A percentile compares a stretch with the other conserved stretches of the same genome.
These are phyloP conservation scores for Boletus reticulatus DNA, from an alignment of 768 basidiomycete species.

Conservation along the genomic window DNA sequence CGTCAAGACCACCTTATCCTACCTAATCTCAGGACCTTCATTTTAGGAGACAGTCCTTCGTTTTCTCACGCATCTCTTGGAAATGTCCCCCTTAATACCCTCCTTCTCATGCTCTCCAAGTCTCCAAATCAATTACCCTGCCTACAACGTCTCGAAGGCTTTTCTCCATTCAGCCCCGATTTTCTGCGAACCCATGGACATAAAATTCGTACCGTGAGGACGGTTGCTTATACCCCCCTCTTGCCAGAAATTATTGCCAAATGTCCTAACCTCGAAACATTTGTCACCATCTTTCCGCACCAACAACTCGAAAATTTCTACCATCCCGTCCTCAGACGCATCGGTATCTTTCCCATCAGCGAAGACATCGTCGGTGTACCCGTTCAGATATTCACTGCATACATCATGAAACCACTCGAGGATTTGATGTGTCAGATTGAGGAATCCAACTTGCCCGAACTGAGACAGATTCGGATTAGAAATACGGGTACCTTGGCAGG, in stretches of 20 bases:
- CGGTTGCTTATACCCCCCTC: conserved; percentile 34
- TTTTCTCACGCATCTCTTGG: conserved; percentile 34
- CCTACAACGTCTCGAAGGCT: conserved; percentile 42
- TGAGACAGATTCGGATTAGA: conserved; percentile 39
- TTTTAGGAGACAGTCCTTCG: conserved; percentile 35
- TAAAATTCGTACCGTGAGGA: conserved; percentile 42
- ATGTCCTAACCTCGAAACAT: conserved; percentile 41
- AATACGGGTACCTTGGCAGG: conserved; percentile 39
- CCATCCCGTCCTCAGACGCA: conserved; percentile 40
- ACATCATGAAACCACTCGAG: conserved; percentile 42
- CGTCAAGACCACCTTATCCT: conserved; percentile 28
- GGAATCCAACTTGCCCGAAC: conserved; percentile 31
- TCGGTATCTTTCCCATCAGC: conserved; percentile 43
- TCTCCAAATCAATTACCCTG: conserved; percentile 36
- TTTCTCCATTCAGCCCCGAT: conserved; percentile 39
- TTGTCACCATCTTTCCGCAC: conserved; percentile 38
- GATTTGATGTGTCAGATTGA: conserved; percentile 39
- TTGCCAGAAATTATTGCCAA: conserved; percentile 36
- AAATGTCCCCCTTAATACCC: conserved; percentile 38
- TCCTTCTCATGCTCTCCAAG: conserved; percentile 37
- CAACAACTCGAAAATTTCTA: conserved; percentile 33
- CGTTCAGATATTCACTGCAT: conserved; percentile 34
- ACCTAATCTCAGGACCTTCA: conserved; percentile 40
- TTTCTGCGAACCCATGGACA: conserved; percentile 42
- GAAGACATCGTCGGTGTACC: conserved; percentile 40